Evolutionary conservation across 2,329 filamentous ascomycete species (phyloP).

Genomic region (Aspergillus aculeatus): DNA sequence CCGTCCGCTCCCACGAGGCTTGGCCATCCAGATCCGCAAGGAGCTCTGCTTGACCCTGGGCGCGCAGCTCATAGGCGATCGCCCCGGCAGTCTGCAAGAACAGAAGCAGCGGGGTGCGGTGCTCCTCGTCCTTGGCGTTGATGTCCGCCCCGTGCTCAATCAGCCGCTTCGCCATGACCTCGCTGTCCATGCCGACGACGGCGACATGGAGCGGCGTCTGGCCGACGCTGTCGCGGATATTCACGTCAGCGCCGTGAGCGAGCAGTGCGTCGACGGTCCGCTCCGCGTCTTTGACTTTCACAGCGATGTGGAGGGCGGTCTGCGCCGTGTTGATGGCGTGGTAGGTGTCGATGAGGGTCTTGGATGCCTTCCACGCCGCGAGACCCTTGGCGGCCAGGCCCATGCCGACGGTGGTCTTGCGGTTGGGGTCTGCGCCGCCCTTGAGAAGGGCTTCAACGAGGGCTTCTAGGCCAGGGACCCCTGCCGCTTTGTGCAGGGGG

Average conservation of each 20-base stretch:
- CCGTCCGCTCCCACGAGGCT: neutral
- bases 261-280: neutral
- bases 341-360: neutral
- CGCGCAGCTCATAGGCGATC: neutral
- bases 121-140: neutral
- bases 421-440: neutral
- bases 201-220: neutral
- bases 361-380: neutral
- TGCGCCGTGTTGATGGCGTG: neutral
- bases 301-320: constrained; percentile 2
- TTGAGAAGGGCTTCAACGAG: neutral
- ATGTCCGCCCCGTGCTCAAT: neutral
- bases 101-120: neutral
- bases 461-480: neutral
- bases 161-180: neutral
- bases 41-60: neutral
- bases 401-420: neutral
- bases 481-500: neutral
- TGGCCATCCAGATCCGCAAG: neutral
- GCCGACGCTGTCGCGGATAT: neutral
- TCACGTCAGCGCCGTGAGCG: neutral
- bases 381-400: neutral
- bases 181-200: neutral
- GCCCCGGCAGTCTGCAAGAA: neutral
- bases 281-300: neutral